These are phyloP conservation scores for Umbelopsis sp. DNA, from an alignment of 192 early-diverging fungal species.

Conservation along the genomic window DNA sequence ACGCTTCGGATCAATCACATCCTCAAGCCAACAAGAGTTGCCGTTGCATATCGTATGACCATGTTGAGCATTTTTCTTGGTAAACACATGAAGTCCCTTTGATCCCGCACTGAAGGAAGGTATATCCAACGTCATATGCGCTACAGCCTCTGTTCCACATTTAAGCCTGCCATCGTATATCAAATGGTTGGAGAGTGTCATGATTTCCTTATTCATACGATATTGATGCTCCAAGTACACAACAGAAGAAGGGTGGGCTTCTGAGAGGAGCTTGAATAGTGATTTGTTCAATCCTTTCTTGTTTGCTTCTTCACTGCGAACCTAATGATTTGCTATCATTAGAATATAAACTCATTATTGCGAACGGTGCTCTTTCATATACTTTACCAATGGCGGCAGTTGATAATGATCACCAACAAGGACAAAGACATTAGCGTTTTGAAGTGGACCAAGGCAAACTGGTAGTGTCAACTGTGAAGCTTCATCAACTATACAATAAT, in stretches of 20 bases:
- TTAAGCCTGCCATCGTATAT: constrained; percentile 80
- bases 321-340: constrained; percentile 34
- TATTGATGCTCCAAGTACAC: constrained; percentile 82
- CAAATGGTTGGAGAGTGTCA: constrained; percentile 79
- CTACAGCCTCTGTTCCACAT: constrained; percentile 72
- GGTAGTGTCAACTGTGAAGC: constrained; percentile 94
- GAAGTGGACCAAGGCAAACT: constrained; percentile 85
- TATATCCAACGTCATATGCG: constrained; percentile 54
- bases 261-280: constrained; percentile 81
- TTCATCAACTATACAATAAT: constrained; percentile 97
- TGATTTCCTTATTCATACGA: constrained; percentile 92
- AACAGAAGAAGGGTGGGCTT: constrained; percentile 80
- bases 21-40: constrained; percentile 64
- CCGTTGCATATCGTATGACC: neutral
- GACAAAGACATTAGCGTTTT: constrained; percentile 81
- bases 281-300: constrained; percentile 61
- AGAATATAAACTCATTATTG: too few species aligned
- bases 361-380: too few species aligned
- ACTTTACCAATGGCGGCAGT: constrained; percentile 83
- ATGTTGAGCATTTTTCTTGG: constrained; percentile 19
- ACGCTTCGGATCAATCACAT: constrained; percentile 63
- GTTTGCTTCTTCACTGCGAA: constrained; percentile 58
- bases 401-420: constrained; percentile 97
- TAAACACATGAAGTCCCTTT: constrained; percentile 16
- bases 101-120: constrained; percentile 30